Conservation (phyloP, 345 rosid species). For the Bruguiera sexangula region DNA sequence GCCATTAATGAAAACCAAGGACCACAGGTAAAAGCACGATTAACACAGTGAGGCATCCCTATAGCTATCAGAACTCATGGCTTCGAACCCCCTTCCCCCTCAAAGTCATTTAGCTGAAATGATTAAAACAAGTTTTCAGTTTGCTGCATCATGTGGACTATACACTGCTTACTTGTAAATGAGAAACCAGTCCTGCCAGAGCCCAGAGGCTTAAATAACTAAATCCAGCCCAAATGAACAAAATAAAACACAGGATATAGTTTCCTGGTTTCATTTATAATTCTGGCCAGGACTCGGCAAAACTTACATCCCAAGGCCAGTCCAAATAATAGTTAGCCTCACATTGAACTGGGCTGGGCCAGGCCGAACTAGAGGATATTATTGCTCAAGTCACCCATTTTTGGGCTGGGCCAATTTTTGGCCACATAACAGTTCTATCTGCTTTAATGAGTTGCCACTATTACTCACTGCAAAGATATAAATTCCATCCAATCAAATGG, state of each 20-base stretch:
- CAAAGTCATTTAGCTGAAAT: no score
- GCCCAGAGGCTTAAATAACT: background rate
- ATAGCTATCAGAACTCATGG: no score
- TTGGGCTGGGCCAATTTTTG: background rate
- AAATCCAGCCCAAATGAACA: background rate
- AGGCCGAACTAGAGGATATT: background rate
- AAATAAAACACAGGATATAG: background rate
- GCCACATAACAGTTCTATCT: background rate
- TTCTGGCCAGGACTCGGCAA: background rate
- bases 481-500: slow-evolving; percentile 99
- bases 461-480: slow-evolving; percentile 84
- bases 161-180: background rate
- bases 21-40: background rate
- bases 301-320: background rate
- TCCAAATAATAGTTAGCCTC: background rate
- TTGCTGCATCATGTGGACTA: no score
- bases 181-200: background rate
- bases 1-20: background rate
- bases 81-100: no score
- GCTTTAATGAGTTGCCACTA: background rate
- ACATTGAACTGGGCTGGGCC: background rate
- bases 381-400: background rate
- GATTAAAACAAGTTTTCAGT: no score
- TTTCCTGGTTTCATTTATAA: background rate
- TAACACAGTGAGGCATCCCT: background rate